These are phyloP conservation scores for Lactarius vividus DNA, from an alignment of 768 basidiomycete genomes.

Conservation along the genomic window DNA sequence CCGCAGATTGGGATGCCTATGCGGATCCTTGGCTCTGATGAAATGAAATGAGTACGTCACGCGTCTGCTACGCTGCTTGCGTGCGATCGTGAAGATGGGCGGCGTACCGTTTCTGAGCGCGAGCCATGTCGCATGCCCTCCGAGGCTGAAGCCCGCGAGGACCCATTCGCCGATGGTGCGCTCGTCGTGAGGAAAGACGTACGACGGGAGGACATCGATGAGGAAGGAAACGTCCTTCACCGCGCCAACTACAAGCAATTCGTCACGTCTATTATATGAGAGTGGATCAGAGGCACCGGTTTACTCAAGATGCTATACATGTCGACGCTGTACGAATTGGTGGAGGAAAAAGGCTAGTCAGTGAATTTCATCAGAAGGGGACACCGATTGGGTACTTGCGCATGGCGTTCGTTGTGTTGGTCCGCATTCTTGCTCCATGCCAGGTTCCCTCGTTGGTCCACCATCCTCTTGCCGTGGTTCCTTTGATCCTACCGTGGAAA, in stretches of 20 bases:
- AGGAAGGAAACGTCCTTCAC: constrained; percentile 75
- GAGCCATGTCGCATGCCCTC: constrained; percentile 84
- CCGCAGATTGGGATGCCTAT: constrained; percentile 51
- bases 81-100: constrained; percentile 33
- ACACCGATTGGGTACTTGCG: constrained; percentile 34
- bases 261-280: not conserved
- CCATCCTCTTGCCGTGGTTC: constrained; percentile 48
- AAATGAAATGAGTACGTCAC: not conserved
- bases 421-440: constrained; percentile 37
- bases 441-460: constrained; percentile 39
- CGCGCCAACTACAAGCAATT: constrained; percentile 49
- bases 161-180: constrained; percentile 64
- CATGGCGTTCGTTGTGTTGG: constrained; percentile 43
- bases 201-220: constrained; percentile 74
- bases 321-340: constrained; percentile 36
- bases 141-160: constrained; percentile 73
- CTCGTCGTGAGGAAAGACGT: constrained; percentile 68
- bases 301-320: constrained; percentile 49
- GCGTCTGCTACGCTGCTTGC: not conserved
- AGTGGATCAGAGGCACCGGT: constrained; percentile 12
- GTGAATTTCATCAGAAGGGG: not conserved
- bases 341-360: constrained; percentile 21
- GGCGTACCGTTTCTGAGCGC: constrained; percentile 51
- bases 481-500: constrained; percentile 44
- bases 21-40: constrained; percentile 42